These are phyloP conservation scores for Yarrowia osloensis DNA, from an alignment of 805 yeast genomes.

Conservation along the genomic window DNA sequence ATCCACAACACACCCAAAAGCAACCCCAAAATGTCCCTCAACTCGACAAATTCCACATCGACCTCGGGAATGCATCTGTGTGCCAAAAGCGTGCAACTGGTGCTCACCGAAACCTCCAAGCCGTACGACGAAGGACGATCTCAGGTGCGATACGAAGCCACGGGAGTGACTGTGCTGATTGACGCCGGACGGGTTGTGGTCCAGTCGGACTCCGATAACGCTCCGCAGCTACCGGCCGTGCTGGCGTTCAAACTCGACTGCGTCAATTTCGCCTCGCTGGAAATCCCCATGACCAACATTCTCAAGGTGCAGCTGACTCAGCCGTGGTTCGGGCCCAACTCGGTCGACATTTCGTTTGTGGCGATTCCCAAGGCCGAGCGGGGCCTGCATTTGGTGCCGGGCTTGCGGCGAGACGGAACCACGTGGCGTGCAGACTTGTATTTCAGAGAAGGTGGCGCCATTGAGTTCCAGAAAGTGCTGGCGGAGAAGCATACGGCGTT, in stretches of 20 bases:
- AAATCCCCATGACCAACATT: constrained; percentile 36
- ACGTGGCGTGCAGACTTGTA: constrained; percentile 3
- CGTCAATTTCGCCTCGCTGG: constrained; percentile 34
- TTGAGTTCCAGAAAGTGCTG: constrained; percentile 21
- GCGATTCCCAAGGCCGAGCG: constrained; percentile 4
- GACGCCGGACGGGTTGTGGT: background rate
- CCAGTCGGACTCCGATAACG: background rate
- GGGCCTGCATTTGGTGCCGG: constrained; percentile 13
- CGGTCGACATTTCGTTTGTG: constrained; percentile 17
- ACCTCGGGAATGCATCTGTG: background rate
- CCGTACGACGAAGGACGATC: background rate
- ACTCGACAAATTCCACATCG: background rate
- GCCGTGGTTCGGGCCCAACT: constrained; percentile 46
- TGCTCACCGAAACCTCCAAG: constrained; percentile 17
- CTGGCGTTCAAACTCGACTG: constrained; percentile 11
- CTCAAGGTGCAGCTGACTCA: constrained; percentile 37
- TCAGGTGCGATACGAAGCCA: background rate
- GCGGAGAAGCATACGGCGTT: background rate
- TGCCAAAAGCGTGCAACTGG: background rate
- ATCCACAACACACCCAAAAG: background rate
- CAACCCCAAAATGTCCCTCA: background rate
- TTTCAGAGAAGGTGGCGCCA: constrained; percentile 18
- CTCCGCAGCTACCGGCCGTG: constrained; percentile 9
- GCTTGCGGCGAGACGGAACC: constrained; percentile 3
- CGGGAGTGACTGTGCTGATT: background rate